Evolutionary conservation across 345 rosid genomes (phyloP).

Genomic region (Isatis tinctoria): DNA sequence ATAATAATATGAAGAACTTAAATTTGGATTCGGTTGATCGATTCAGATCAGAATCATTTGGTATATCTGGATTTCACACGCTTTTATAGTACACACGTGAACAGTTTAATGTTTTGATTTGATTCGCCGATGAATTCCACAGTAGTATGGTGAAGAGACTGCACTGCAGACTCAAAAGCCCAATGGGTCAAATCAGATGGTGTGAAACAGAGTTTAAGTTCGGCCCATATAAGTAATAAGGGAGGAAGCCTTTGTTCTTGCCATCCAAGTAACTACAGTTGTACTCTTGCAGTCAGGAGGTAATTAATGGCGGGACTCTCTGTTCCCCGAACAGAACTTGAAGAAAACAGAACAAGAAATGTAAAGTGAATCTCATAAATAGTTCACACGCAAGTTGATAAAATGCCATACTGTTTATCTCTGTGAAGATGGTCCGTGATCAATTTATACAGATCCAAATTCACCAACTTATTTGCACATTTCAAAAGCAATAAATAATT

Average conservation of each 20-base stretch:
- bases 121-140: background rate
- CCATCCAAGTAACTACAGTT: constrained; percentile 1
- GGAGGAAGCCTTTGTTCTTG: background rate
- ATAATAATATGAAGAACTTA: background rate
- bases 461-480: constrained; percentile 12
- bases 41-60: background rate
- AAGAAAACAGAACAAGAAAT: background rate
- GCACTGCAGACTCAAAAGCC: background rate
- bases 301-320: constrained; percentile 26
- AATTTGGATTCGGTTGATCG: background rate
- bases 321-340: constrained; percentile 7
- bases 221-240: background rate
- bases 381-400: background rate
- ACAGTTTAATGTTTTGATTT: background rate
- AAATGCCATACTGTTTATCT: constrained; percentile 3
- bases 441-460: constrained; percentile 1
- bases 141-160: background rate
- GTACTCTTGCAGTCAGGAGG: constrained; percentile 7
- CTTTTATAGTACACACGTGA: background rate
- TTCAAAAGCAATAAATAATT: constrained; percentile 2
- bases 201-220: background rate
- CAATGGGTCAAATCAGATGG: background rate
- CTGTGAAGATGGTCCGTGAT: constrained; percentile 5
- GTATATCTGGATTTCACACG: background rate
- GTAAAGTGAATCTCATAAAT: background rate